phyloP scores from a whole-genome alignment of 352 stramenopile species.

The Halophytophthora batemanensis region DNA sequence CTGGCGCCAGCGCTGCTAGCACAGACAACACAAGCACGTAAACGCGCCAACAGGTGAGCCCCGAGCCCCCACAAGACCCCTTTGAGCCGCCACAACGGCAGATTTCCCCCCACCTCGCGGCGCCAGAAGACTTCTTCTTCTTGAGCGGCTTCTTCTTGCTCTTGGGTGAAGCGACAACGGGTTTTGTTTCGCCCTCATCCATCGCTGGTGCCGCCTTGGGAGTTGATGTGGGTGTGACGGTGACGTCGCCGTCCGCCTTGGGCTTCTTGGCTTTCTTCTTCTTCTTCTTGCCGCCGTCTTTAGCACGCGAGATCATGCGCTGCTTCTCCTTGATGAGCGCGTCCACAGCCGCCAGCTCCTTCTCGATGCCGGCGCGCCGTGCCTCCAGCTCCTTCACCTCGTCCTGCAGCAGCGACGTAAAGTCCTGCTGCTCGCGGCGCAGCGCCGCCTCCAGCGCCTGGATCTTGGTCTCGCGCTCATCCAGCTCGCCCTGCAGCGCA shows the following conservation, averaged over 20 bases:
- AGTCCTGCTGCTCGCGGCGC: constrained; percentile 71
- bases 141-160: constrained; percentile 36
- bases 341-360: constrained; percentile 50
- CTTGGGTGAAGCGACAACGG: constrained; percentile 14
- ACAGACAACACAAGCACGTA: constrained; percentile 8
- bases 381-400: constrained; percentile 70
- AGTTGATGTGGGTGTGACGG: constrained; percentile 8
- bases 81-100: not conserved
- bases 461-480: constrained; percentile 81
- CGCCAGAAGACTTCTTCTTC: constrained; percentile 21
- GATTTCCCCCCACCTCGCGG: constrained; percentile 6
- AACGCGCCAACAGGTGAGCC: not conserved
- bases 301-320: constrained; percentile 46
- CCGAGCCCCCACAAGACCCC: not conserved
- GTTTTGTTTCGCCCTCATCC: not conserved
- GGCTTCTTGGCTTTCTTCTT: constrained; percentile 40
- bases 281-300: constrained; percentile 36
- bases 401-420: constrained; percentile 48
- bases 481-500: constrained; percentile 73
- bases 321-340: constrained; percentile 65
- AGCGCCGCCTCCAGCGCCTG: constrained; percentile 72
- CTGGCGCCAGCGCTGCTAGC: constrained; percentile 6
- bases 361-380: constrained; percentile 32
- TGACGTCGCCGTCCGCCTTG: constrained; percentile 7
- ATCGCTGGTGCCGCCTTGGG: constrained; percentile 7